Evolutionary conservation across 1,139 yeast species (phyloP), one percentile per base, ranked within the genome.

Genomic region (Candida buenavistaensis): DNA sequence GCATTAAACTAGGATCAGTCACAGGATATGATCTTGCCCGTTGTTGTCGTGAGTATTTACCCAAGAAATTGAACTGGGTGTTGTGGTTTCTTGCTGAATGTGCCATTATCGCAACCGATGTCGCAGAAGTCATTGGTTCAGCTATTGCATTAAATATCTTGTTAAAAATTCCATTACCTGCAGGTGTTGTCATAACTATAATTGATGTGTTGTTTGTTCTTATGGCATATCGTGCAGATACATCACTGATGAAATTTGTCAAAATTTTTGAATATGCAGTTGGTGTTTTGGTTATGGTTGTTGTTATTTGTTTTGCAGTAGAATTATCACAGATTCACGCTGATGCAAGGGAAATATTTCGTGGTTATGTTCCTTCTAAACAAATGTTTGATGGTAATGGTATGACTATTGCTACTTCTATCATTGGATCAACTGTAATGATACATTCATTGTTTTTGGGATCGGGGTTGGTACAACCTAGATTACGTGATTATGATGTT

Each of bases 91-190:
- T 83, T 40, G 90, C 95, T 1, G 95, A 86, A 54, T 68, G 75
- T 50, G 94, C 95, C 21, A 85, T 86, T 40, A 76, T 86, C 34
- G 88, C 95, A 1, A 86, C 95, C 0, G 95, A 86, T 64, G 72
- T 86, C 7, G 94, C 95, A 3, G 95, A 86, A 52, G 95, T 86
- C 22, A 83, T 86, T 37, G 95, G 95, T 49, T 78, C 88, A n/a
- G 94, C 95, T 3, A 79, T 86, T 48, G 92, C 95, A 0, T 63
- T 86, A 40, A 84, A 86, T 51, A 80, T 86, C 36, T 64, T 86
- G 40, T 48, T 83, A 29, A 71, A 70, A 34, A 68, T 86, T 11
- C 95, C 95, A 0, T 62, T 86, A 23, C 82, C 89, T 7, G 92
- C 90, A 0, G 95, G 95, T 38, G 88, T 85, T 6, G 77, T 70